Base-by-base conservation (phyloP, 2,329 filamentous ascomycete genomes). In the Fusarium sterilihyphosum region DNA sequence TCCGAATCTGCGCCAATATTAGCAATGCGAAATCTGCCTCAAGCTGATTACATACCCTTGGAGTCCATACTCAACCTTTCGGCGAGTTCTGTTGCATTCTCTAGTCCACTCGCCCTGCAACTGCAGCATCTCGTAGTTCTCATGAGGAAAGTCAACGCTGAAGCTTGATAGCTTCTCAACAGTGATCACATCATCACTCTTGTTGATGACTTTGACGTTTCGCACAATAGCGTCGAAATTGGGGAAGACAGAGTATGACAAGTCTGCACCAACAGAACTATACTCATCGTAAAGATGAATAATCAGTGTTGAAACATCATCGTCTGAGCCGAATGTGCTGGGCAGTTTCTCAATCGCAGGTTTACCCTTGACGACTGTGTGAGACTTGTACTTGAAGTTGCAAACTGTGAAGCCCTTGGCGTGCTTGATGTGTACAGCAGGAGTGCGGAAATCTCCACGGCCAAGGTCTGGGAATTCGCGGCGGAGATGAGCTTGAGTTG, bases 391-490 rank as follows among this genome's bases (percentile, higher is more conserved):
- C 44, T 83, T 83, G 65, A 92, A 86, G 13, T 88, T 86, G 12
- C 87, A 88, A 20, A 92, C 86, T 0, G 89, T 91, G 67, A 89
- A 86, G 37, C 90, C 90, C 22, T 85, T 85, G 4, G 86, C 82
- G 74, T 92, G 90, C 61, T 85, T 84, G 73, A 92, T 89, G 43
- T 88, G 87, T 18, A 92, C 85, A 0, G 91, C 90, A 1, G 91
- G 91, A 6, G 87, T 82, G 8, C 91, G 86, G 72, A 91, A 90
- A 76, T 92, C 91, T 22, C 90, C 90, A 13, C 90, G 86, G 2
- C 91, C 90, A 9, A 90, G 82, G 67, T 92, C 90, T 4, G 91
- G 91, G 61, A 91, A 92, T 77, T 92, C 91, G 35, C 91, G 87
- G 22, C 88, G 86, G 22, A 86, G 78, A 47, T 88, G 89, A 17